Evolutionary conservation across 805 yeast genomes (phyloP).

Genomic region (Candida khao-thaluensis): DNA sequence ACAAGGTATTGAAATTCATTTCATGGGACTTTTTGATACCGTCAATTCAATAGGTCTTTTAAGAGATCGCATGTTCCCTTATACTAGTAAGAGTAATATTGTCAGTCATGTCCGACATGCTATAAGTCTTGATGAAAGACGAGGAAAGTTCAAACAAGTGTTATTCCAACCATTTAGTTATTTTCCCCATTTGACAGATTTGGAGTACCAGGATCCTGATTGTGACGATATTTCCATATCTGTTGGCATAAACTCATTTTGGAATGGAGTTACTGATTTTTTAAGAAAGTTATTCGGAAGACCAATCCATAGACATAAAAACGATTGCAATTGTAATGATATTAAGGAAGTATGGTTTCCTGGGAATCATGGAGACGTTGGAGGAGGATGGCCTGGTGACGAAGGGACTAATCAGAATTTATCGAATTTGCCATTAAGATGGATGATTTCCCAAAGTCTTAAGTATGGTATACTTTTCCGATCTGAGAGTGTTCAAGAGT

Average conservation of each 20-base stretch:
- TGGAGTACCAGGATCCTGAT: conserved; percentile 7
- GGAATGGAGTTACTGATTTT: conserved; percentile 1
- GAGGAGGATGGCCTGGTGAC: conserved; percentile 64
- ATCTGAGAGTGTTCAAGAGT: conserved; percentile 37
- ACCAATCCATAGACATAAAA: not conserved
- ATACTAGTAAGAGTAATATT: conserved; percentile 46
- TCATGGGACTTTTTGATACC: conserved; percentile 70
- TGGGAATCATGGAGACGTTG: conserved; percentile 68
- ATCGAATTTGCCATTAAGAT: conserved; percentile 54
- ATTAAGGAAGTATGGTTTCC: conserved; percentile 63
- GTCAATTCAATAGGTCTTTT: conserved; percentile 65
- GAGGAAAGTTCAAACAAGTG: conserved; percentile 62
- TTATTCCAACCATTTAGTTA: conserved; percentile 37
- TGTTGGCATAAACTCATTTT: not conserved
- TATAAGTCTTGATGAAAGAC: conserved; percentile 63
- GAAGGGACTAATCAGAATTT: conserved; percentile 37
- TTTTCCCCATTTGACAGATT: conserved; percentile 11
- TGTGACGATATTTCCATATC: not conserved
- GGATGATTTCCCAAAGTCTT: conserved; percentile 59
- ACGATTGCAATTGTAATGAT: conserved; percentile 21
- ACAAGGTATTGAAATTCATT: conserved; percentile 44
- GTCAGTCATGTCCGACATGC: conserved; percentile 68
- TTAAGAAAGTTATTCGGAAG: conserved; percentile 1
- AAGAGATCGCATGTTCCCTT: conserved; percentile 59
- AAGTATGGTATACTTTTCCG: conserved; percentile 51